These are phyloP conservation scores for Penicillium angulare DNA, from an alignment of 495 filamentous ascomycete genomes.

Conservation along the genomic window DNA sequence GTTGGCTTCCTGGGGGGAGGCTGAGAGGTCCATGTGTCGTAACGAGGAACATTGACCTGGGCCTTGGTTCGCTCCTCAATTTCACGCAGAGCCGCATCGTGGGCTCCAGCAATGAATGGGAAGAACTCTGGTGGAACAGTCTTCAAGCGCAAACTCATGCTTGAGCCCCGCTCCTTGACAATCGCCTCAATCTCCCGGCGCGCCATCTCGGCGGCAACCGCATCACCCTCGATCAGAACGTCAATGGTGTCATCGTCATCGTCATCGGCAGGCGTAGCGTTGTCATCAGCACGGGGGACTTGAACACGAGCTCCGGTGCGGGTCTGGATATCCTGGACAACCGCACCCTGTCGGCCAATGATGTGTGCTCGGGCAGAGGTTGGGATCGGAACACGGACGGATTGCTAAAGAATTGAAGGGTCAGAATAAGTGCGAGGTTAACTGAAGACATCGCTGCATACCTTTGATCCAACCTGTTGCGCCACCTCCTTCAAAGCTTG, in stretches of 20 bases:
- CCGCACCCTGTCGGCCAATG: constrained; percentile 88
- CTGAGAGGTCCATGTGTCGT: constrained; percentile 69
- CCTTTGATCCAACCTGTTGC: constrained; percentile 80
- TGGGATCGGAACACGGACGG: constrained; percentile 73
- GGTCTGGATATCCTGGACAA: constrained; percentile 81
- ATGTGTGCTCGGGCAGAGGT: constrained; percentile 78
- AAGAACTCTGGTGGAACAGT: constrained; percentile 89
- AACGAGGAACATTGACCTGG: constrained; percentile 74
- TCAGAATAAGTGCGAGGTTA: not conserved
- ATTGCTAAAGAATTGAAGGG: constrained; percentile 51
- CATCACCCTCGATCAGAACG: constrained; percentile 85
- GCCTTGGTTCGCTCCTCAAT: constrained; percentile 71
- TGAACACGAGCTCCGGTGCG: constrained; percentile 84
- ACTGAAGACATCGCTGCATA: constrained; percentile 25
- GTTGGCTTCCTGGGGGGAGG: constrained; percentile 65
- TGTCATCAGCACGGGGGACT: constrained; percentile 74
- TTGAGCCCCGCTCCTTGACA: constrained; percentile 78
- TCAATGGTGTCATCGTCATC: constrained; percentile 83
- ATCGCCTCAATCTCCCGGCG: constrained; percentile 78
- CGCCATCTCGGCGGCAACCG: constrained; percentile 77
- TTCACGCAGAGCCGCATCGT: constrained; percentile 62
- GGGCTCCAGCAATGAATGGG: constrained; percentile 87
- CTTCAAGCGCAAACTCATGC: constrained; percentile 72
- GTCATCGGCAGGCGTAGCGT: constrained; percentile 43
- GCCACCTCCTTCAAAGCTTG: constrained; percentile 85